Evolutionary conservation across 1,284 basidiomycete genomes (phyloP).

Genomic region (Cryptococcus sp.): DNA sequence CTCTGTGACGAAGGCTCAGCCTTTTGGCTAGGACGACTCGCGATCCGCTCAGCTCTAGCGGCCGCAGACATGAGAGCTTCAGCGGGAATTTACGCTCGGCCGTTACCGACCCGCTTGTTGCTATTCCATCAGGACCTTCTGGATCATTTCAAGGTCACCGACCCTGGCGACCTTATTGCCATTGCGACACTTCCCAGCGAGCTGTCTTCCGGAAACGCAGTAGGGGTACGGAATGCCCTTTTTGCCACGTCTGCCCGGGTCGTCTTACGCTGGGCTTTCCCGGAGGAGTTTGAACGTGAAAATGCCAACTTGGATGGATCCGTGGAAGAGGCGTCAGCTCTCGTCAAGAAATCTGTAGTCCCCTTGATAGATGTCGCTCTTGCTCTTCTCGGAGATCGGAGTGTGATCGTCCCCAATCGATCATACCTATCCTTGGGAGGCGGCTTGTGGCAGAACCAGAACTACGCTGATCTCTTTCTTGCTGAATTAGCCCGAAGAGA

Average conservation of each 20-base stretch:
- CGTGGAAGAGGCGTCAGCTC: constrained; percentile 27
- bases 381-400: constrained; percentile 39
- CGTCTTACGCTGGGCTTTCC: constrained; percentile 44
- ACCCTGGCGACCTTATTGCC: constrained; percentile 41
- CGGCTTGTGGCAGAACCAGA: constrained; percentile 40
- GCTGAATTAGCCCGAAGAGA: constrained; percentile 29
- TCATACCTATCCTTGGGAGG: constrained; percentile 42
- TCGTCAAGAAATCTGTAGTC: constrained; percentile 26
- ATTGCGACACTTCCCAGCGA: constrained; percentile 35
- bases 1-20: constrained; percentile 49
- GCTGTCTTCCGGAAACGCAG: constrained; percentile 33
- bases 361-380: constrained; percentile 35
- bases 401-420: constrained; percentile 28
- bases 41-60: constrained; percentile 36
- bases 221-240: constrained; percentile 40
- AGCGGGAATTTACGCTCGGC: constrained; percentile 26
- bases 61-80: constrained; percentile 37
- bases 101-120: constrained; percentile 20
- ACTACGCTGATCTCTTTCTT: constrained; percentile 36
- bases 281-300: constrained; percentile 18
- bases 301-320: constrained; percentile 10
- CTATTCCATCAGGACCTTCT: constrained; percentile 42
- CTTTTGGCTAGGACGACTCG: constrained; percentile 45
- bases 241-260: constrained; percentile 41
- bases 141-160: constrained; percentile 35